phyloP scores from a whole-genome alignment of 345 rosid species.

The Populus tremula region DNA sequence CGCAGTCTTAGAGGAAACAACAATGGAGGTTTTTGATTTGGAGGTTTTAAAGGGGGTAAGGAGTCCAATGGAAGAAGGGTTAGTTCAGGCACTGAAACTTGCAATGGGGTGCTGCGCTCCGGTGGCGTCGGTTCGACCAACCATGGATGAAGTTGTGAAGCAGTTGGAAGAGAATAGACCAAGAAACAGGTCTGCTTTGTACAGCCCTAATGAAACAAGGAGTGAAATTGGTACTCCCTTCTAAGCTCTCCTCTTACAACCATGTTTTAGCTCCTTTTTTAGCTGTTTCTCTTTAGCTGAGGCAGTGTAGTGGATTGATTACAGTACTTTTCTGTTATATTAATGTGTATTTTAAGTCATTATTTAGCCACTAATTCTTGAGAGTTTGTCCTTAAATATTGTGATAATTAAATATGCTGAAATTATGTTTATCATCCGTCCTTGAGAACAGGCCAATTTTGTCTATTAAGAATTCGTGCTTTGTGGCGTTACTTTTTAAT shows the following conservation, averaged over 20 bases:
- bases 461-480: no score
- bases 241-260: slow-evolving; percentile 31
- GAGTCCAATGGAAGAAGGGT: slow-evolving; percentile 95
- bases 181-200: slow-evolving; percentile 88
- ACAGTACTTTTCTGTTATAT: no score
- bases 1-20: slow-evolving; percentile 91
- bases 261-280: slow-evolving; percentile 11
- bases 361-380: no score
- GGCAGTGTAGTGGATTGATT: no score
- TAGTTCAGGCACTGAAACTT: slow-evolving; percentile 90
- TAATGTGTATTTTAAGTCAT: no score
- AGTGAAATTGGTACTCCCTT: slow-evolving; percentile 85
- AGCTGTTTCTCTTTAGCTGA: no score
- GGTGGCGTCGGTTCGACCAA: slow-evolving; percentile 78
- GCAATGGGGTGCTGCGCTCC: slow-evolving; percentile 99
- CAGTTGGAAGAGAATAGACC: slow-evolving; percentile 96
- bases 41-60: slow-evolving; percentile 83
- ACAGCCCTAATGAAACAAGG: slow-evolving; percentile 85
- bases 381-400: no score
- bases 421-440: no score
- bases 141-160: slow-evolving; percentile 96
- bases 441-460: no score
- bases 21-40: slow-evolving; percentile 89
- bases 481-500: no score
- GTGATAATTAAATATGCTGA: no score